A percentile compares a stretch with the other conserved stretches of the same genome.
Evolutionary conservation across 768 basidiomycete genomes (phyloP).

Genomic region (Termitomyces sp.): DNA sequence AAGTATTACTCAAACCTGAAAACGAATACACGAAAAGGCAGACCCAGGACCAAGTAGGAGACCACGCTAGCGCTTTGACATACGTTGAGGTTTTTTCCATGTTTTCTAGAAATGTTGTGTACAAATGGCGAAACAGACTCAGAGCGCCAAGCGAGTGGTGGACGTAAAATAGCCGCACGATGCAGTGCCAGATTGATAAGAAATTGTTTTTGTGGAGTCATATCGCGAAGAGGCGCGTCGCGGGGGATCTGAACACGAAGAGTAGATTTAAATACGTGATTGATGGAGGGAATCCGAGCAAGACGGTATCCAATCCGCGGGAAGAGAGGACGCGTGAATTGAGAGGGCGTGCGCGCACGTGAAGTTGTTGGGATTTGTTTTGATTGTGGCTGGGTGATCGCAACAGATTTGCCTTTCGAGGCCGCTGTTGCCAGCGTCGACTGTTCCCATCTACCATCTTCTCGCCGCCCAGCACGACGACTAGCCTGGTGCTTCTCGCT

Average conservation of each 20-base stretch:
- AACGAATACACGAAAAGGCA: neutral
- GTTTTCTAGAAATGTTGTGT: slow-evolving; percentile 1
- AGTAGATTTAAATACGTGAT: slow-evolving; percentile 2
- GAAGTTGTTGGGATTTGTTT: slow-evolving; percentile 24
- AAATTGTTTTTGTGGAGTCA: neutral
- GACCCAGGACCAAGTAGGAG: neutral
- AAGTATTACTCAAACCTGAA: neutral
- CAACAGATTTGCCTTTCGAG: slow-evolving; percentile 27
- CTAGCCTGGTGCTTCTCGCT: slow-evolving; percentile 2
- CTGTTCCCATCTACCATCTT: slow-evolving; percentile 15
- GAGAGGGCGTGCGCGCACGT: slow-evolving; percentile 8
- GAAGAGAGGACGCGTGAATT: neutral
- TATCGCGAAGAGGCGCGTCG: neutral
- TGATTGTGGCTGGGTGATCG: slow-evolving; percentile 30
- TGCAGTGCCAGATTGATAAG: neutral
- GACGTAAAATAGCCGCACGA: neutral
- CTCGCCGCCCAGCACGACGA: slow-evolving; percentile 11
- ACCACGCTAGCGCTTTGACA: neutral
- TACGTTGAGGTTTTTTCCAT: neutral
- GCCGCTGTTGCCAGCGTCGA: slow-evolving; percentile 25
- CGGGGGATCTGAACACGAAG: slow-evolving; percentile 10
- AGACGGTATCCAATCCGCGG: slow-evolving; percentile 9
- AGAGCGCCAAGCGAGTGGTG: neutral
- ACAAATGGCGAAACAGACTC: slow-evolving; percentile 10
- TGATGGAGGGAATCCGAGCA: slow-evolving; percentile 4